These are phyloP conservation scores for Suhomyces prunicola DNA, from an alignment of 805 yeast genomes.

Conservation along the genomic window DNA sequence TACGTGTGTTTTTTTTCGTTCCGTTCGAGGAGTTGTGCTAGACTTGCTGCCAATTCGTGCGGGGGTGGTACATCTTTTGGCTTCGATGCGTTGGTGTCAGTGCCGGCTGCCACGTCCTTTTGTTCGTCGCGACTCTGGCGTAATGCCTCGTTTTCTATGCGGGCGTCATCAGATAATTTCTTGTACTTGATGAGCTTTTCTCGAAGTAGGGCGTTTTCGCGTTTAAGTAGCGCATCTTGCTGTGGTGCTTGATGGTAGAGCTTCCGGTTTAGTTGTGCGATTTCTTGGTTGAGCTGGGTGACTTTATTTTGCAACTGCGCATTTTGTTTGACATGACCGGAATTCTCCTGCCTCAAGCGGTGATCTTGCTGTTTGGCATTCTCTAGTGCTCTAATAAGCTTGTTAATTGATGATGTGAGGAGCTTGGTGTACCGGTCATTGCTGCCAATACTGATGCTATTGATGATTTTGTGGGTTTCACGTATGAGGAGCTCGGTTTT, in stretches of 20 bases:
- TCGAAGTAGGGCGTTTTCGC: constrained; percentile 31
- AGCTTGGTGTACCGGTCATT: constrained; percentile 24
- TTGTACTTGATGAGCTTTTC: constrained; percentile 35
- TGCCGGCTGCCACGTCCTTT: not conserved
- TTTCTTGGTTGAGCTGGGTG: constrained; percentile 11
- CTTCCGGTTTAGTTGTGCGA: constrained; percentile 14
- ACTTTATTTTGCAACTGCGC: constrained; percentile 11
- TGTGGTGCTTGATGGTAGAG: constrained; percentile 13
- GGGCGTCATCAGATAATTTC: constrained; percentile 8
- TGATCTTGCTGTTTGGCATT: constrained; percentile 4
- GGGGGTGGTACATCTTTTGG: not conserved
- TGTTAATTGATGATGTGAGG: constrained; percentile 26
- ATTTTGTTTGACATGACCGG: not conserved
- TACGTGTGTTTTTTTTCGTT: not conserved
- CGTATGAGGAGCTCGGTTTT: constrained; percentile 21
- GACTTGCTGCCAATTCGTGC: not conserved
- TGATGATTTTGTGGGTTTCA: constrained; percentile 29
- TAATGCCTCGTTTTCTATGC: constrained; percentile 5
- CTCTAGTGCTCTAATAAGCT: constrained; percentile 16
- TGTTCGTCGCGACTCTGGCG: not conserved
- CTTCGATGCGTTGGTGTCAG: not conserved
- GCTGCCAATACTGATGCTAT: constrained; percentile 20
- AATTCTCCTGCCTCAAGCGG: not conserved
- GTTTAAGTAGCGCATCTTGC: constrained; percentile 16
- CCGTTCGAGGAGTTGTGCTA: not conserved